A percentile compares a stretch with the other conserved stretches of the same genome.
Evolutionary conservation across 331 rosid genomes (phyloP).

Genomic region (Pyrus hybrid): DNA sequence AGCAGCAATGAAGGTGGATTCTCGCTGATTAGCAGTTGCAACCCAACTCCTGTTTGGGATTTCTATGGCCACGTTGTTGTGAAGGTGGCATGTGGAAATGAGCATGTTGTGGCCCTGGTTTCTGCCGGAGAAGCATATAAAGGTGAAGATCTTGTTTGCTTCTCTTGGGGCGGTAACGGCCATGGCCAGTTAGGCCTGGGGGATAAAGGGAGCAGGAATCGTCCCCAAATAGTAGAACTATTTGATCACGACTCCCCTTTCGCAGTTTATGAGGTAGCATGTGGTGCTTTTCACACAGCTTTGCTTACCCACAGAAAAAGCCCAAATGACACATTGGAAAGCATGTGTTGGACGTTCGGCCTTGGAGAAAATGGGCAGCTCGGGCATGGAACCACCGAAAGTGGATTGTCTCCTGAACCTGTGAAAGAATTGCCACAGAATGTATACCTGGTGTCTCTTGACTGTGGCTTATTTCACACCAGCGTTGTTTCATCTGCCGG

Average conservation of each 20-base stretch:
- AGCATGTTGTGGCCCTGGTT: constrained; percentile 70
- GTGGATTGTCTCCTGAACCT: constrained; percentile 37
- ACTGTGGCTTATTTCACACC: constrained; percentile 86
- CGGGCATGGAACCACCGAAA: constrained; percentile 75
- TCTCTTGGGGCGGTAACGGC: constrained; percentile 79
- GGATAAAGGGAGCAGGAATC: constrained; percentile 47
- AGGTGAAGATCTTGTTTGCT: constrained; percentile 59
- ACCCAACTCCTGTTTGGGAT: constrained; percentile 65
- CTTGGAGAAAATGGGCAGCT: constrained; percentile 92
- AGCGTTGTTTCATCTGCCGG: constrained; percentile 76
- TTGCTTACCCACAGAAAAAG: constrained; percentile 57
- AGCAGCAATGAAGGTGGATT: constrained; percentile 31
- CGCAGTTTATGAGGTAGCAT: constrained; percentile 60
- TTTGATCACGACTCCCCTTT: constrained; percentile 47
- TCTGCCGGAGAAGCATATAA: constrained; percentile 41
- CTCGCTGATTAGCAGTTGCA: constrained; percentile 42
- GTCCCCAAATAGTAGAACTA: constrained; percentile 47
- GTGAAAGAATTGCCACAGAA: constrained; percentile 59
- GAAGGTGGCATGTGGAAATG: constrained; percentile 91
- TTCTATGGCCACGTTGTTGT: constrained; percentile 65
- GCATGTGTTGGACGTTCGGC: constrained; percentile 82
- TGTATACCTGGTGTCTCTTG: constrained; percentile 37
- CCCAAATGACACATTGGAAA: constrained; percentile 29
- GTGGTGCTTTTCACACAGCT: constrained; percentile 95
- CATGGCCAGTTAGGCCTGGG: constrained; percentile 88